phyloP scores from a whole-genome alignment of 2,329 filamentous ascomycete species.

The Phaeosphaeria sp. region DNA sequence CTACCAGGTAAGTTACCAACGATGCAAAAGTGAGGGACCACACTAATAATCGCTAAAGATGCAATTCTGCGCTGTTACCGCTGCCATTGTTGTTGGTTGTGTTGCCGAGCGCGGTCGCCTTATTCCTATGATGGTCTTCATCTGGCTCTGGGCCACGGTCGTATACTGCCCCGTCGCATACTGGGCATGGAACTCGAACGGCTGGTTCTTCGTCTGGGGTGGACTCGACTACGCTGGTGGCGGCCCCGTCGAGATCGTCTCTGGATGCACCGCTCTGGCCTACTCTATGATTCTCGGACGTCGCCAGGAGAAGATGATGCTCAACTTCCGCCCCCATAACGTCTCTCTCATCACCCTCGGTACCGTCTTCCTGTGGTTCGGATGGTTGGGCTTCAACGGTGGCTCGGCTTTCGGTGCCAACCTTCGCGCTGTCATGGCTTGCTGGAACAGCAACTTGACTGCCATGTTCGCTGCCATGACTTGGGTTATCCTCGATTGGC shows the following conservation, averaged over 20 bases:
- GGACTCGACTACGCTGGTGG: slow-evolving; percentile 96
- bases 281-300: slow-evolving; percentile 96
- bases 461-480: slow-evolving; percentile 91
- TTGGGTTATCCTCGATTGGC: slow-evolving; percentile 96
- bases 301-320: slow-evolving; percentile 99
- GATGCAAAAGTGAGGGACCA: too few relatives aligned
- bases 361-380: slow-evolving; percentile 96
- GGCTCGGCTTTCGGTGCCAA: slow-evolving; percentile 94
- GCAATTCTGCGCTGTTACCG: slow-evolving; percentile 96
- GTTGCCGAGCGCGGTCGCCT: slow-evolving; percentile 94
- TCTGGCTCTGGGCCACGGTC: slow-evolving; percentile 94
- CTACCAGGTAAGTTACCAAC: slow-evolving; percentile 71
- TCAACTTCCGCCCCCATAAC: slow-evolving; percentile 99
- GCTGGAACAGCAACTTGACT: slow-evolving; percentile 96
- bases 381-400: slow-evolving; percentile 98
- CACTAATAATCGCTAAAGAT: slow-evolving; percentile 63
- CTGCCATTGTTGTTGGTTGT: slow-evolving; percentile 87
- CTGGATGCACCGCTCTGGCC: slow-evolving; percentile 88
- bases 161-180: slow-evolving; percentile 97
- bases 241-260: slow-evolving; percentile 95
- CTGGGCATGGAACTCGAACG: slow-evolving; percentile 96
- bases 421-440: slow-evolving; percentile 91
- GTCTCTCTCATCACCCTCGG: slow-evolving; percentile 96
- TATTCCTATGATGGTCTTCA: slow-evolving; percentile 92
- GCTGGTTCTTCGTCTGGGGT: slow-evolving; percentile 90